Evolutionary conservation across 352 stramenopile genomes (phyloP), one percentile per base, ranked within the genome.

Genomic region (Phytopythium aichiense): DNA sequence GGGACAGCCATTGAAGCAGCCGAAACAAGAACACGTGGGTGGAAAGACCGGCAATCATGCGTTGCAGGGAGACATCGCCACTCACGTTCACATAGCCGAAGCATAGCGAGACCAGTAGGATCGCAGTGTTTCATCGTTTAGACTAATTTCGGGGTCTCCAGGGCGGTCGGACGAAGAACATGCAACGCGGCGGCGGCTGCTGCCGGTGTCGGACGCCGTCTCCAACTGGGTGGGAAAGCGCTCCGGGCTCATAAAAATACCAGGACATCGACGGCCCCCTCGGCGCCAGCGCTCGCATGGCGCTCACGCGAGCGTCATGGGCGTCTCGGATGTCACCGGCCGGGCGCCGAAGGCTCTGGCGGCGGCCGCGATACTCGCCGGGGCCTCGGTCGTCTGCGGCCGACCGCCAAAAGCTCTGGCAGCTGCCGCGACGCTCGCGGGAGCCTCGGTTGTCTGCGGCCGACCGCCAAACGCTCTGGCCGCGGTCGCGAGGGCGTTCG

Each of bases 301-400:
- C 30, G 43, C 2, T 61, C 65, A 72, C 22, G 69, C 68, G 54
- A 68, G 68, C 31, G 68, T 23, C 53, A 71, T 51, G 1, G 63
- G 45, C 61, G 61, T 51, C 58, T 76, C 66, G 22, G 71, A 74
- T 22, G 69, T 31, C 30, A 33, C 20, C 13, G 51, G 51, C 2
- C 51, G 51, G 8, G 18, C 28, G 20, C 16, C 20, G 35, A 57
- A 57, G 31, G 51, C 51, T 45, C 31, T 23, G 0, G 31, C 51
- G 2, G 51, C 51, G 11, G 51, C 23, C 30, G 51, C 30, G 18
- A 57, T 4, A 4, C 35, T 40, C 9, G 35, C 35, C 1, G 35
- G 35, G 35, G 35, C 35, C 35, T 15, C 35, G 35, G 35, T 16
- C 35, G 35, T 31, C 18, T 45, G 51, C 13, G 51, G 51, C 4